A percentile compares a stretch with the other conserved stretches of the same genome.
phyloP scores from a whole-genome alignment of 225 moss, liverwort and hornwort species.

The Marchantia polymorpha region DNA sequence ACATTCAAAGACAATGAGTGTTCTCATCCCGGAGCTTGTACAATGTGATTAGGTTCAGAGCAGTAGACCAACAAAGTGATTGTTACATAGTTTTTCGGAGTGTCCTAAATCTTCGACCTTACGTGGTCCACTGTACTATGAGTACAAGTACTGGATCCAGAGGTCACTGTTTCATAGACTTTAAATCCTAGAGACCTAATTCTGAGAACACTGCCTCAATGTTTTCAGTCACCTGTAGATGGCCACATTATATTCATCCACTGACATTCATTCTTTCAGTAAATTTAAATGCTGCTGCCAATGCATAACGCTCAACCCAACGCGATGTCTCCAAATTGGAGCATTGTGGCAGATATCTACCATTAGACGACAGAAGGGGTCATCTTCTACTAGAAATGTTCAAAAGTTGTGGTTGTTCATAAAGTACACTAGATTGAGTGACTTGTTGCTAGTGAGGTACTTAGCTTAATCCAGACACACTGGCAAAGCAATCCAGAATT shows the following conservation, averaged over 20 bases:
- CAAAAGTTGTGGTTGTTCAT: conserved; percentile 15
- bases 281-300: neutral
- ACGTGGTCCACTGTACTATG: neutral
- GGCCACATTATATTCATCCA: conserved; percentile 5
- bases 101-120: neutral
- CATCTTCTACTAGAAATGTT: neutral
- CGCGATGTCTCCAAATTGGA: neutral
- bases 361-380: neutral
- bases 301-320: neutral
- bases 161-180: neutral
- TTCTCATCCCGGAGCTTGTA: neutral
- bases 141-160: conserved; percentile 11
- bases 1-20: neutral
- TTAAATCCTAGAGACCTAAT: neutral
- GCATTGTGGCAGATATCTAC: conserved; percentile 3
- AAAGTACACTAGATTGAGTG: conserved; percentile 15
- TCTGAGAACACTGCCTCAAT: neutral
- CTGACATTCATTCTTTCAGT: neutral
- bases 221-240: conserved; percentile 8
- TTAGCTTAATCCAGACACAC: conserved; percentile 3
- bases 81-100: neutral
- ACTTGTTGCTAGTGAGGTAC: conserved; percentile 16
- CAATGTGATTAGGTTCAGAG: conserved; percentile 5
- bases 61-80: neutral
- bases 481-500: conserved; percentile 18